Evolutionary conservation across 805 yeast genomes (phyloP).

Genomic region (Maudiozyma pseudohumilis): DNA sequence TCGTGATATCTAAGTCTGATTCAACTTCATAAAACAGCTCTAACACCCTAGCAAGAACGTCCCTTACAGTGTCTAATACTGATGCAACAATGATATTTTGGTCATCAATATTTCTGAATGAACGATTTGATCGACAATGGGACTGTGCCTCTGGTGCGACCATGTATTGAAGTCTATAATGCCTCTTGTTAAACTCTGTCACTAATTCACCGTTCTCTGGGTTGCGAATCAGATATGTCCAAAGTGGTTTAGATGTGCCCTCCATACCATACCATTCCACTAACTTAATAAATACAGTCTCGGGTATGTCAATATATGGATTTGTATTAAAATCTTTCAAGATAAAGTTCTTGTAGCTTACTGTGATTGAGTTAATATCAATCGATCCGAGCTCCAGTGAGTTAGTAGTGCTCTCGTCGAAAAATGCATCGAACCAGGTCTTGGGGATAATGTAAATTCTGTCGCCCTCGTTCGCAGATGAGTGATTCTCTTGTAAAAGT

Average conservation of each 20-base stretch:
- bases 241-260: conserved; percentile 30
- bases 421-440: conserved; percentile 35
- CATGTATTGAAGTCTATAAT: conserved; percentile 30
- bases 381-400: conserved; percentile 37
- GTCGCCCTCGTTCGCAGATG: conserved; percentile 36
- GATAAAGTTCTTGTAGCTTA: conserved; percentile 36
- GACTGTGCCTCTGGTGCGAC: conserved; percentile 10
- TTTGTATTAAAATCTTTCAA: conserved; percentile 19
- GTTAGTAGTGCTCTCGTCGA: conserved; percentile 24
- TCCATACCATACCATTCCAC: conserved; percentile 46
- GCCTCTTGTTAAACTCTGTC: conserved; percentile 31
- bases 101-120: conserved; percentile 9
- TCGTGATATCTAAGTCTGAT: conserved; percentile 9
- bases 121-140: neutral
- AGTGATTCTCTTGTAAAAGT: conserved; percentile 9
- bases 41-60: conserved; percentile 15
- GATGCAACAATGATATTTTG: conserved; percentile 29
- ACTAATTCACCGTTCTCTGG: conserved; percentile 20
- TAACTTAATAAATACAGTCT: conserved; percentile 36
- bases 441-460: conserved; percentile 40
- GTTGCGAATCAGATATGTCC: conserved; percentile 29
- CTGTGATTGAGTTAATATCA: conserved; percentile 37
- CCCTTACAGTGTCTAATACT: conserved; percentile 23
- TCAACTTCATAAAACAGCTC: conserved; percentile 18
- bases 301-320: conserved; percentile 33